Evolutionary conservation across 306 rosid species (phyloP), one percentile per base, ranked within the genome.

Genomic region (Rosa chinensis): DNA sequence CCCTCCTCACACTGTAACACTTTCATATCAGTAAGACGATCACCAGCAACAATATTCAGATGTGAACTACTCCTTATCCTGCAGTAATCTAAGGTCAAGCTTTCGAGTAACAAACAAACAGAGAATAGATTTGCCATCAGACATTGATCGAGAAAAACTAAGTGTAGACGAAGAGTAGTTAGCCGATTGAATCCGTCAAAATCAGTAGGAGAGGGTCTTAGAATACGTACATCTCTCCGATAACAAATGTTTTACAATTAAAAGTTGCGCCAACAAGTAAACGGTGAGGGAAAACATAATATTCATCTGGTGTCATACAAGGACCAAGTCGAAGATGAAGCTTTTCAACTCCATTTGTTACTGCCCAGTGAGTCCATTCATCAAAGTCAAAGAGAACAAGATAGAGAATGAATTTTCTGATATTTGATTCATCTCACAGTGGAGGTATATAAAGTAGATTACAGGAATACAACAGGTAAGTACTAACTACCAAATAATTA

Each of bases 271-370:
- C 7, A 17, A 5, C 58, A 52, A 16, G 58, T 5, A 52, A 52
- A 16, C 8, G 0, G 2, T 1, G 8, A 17, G 58, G 58, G 8
- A 52, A 52, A 52, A 17, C 8, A 52, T 52, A 5, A 18, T 17
- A 7, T 10, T 5, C 53, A 0, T 48, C 11, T 11, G 4, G 53
- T 2, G 0, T 0, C 0, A 0, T 0, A 12, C 4, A 49, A 14
- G 6, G 5, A 53, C 23, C 9, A 17, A 18, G 10, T 5, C 23
- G 10, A 17, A 17, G 23, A 18, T 18, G 21, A 17, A 18, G 21
- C 4, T 53, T 9, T 53, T 53, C 23, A 20, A 53, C 23, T 17
- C 59, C n/a, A 6, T 53, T 53, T 1, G 6, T 18, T 1, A 53
- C 5, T 18, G 23, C 59, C 5, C 5, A 5, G 5, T 3, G 23